Percentiles rank a stretch among this genome's conserved stretches.
Conservation (phyloP, 1,284 basidiomycete species). For the Marasmius oreades region DNA sequence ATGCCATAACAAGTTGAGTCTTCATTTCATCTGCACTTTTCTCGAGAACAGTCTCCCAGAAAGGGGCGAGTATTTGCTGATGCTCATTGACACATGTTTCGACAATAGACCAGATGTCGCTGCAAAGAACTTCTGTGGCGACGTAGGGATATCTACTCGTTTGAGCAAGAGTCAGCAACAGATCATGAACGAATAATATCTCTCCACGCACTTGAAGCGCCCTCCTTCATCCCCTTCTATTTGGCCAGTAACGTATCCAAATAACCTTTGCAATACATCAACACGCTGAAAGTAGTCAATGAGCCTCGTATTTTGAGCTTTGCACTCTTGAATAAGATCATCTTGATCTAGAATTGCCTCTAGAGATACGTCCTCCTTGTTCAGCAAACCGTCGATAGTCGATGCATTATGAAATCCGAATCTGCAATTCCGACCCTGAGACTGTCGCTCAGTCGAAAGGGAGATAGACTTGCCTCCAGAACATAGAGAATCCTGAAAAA, state of each 20-base stretch:
- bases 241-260: constrained; percentile 83
- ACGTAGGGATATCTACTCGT: constrained; percentile 90
- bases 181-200: background rate
- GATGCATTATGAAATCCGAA: constrained; percentile 85
- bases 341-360: constrained; percentile 94
- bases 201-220: constrained; percentile 59
- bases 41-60: constrained; percentile 93
- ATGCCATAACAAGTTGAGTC: constrained; percentile 71
- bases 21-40: constrained; percentile 76
- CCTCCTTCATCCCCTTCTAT: constrained; percentile 77
- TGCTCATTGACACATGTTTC: constrained; percentile 82
- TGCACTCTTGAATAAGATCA: constrained; percentile 93
- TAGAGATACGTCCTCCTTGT: constrained; percentile 80
- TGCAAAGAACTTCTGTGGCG: constrained; percentile 93
- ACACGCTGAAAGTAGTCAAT: constrained; percentile 82
- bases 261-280: constrained; percentile 75
- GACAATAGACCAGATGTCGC: constrained; percentile 93
- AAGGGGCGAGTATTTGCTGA: constrained; percentile 71
- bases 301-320: constrained; percentile 87
- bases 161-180: constrained; percentile 2
- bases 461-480: constrained; percentile 36
- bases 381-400: constrained; percentile 77
- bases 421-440: constrained; percentile 35
- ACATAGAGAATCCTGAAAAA: constrained; percentile 24
- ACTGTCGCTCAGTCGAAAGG: background rate